These are phyloP conservation scores for Cordyceps militaris DNA, from an alignment of 2,329 filamentous ascomycete species.

Conservation along the genomic window DNA sequence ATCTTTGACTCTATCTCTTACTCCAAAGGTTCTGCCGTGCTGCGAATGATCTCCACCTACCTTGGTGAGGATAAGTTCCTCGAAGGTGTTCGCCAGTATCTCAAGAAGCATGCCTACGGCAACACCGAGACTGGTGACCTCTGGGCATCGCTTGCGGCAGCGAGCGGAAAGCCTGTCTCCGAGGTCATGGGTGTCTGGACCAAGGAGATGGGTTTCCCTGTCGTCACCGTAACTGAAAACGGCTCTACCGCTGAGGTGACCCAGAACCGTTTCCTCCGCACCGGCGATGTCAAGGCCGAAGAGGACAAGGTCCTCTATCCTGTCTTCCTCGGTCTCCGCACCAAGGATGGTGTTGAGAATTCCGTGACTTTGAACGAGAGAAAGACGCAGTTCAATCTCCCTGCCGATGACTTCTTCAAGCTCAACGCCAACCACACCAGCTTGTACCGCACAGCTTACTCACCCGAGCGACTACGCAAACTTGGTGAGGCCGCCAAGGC, in stretches of 20 bases:
- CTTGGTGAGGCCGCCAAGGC: constrained; percentile 76
- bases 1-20: constrained; percentile 98
- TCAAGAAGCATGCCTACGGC: constrained; percentile 94
- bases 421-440: constrained; percentile 91
- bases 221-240: constrained; percentile 69
- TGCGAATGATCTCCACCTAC: constrained; percentile 96
- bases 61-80: constrained; percentile 89
- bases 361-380: constrained; percentile 36
- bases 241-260: constrained; percentile 74
- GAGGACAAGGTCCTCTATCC: constrained; percentile 86
- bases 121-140: constrained; percentile 90
- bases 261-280: constrained; percentile 91
- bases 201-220: constrained; percentile 90
- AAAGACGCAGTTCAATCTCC: constrained; percentile 70
- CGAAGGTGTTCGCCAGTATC: constrained; percentile 81
- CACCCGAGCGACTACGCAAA: constrained; percentile 75
- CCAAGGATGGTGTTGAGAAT: constrained; percentile 73
- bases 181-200: constrained; percentile 95
- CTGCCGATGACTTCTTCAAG: constrained; percentile 86
- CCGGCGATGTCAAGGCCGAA: constrained; percentile 86
- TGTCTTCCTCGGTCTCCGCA: constrained; percentile 79
- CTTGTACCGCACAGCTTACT: constrained; percentile 86
- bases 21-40: constrained; percentile 89
- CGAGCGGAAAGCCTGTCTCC: constrained; percentile 84
- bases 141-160: constrained; percentile 80